Conservation (phyloP, 2,329 filamentous ascomycete genomes). For the Sporothrix globosa region DNA sequence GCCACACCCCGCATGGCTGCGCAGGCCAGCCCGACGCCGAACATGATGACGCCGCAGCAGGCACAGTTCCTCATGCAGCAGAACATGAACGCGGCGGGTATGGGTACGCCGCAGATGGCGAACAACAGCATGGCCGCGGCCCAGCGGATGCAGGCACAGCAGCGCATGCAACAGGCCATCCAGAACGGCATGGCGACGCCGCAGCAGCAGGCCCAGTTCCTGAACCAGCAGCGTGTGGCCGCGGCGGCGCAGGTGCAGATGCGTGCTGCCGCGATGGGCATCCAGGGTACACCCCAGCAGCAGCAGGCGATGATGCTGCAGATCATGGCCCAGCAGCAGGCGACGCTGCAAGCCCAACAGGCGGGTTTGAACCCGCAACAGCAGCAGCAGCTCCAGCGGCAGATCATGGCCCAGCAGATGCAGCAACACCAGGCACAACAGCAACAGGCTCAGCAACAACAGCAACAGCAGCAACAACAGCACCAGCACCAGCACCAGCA, state of each 20-base stretch:
- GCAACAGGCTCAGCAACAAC: conserved; percentile 46
- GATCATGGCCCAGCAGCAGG: conserved; percentile 40
- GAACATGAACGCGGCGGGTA: conserved; percentile 40
- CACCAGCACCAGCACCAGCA: conserved; percentile 45
- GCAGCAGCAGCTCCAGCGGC: conserved; percentile 22
- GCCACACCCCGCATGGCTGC: conserved; percentile 57
- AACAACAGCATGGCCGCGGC: conserved; percentile 42
- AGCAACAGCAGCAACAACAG: conserved; percentile 44
- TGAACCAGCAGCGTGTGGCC: conserved; percentile 38
- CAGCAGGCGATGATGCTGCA: conserved; percentile 38
- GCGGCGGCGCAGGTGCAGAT: conserved; percentile 44
- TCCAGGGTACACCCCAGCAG: conserved; percentile 39
- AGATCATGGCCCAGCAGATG: conserved; percentile 24
- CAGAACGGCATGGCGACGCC: conserved; percentile 48
- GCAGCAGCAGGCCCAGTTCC: conserved; percentile 36
- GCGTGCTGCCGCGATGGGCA: conserved; percentile 42
- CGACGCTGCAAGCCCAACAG: conserved; percentile 17
- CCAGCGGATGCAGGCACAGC: conserved; percentile 53
- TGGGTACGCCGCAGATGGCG: conserved; percentile 46
- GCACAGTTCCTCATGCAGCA: conserved; percentile 57
- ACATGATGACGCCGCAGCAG: conserved; percentile 58
- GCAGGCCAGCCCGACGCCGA: conserved; percentile 63
- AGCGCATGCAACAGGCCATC: conserved; percentile 37
- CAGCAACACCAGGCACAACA: conserved; percentile 38
- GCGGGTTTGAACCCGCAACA: conserved; percentile 35